Percentiles rank a stretch among this genome's conserved stretches.
phyloP scores from a whole-genome alignment of 495 filamentous ascomycete genomes.

The Neurospora sp. region DNA sequence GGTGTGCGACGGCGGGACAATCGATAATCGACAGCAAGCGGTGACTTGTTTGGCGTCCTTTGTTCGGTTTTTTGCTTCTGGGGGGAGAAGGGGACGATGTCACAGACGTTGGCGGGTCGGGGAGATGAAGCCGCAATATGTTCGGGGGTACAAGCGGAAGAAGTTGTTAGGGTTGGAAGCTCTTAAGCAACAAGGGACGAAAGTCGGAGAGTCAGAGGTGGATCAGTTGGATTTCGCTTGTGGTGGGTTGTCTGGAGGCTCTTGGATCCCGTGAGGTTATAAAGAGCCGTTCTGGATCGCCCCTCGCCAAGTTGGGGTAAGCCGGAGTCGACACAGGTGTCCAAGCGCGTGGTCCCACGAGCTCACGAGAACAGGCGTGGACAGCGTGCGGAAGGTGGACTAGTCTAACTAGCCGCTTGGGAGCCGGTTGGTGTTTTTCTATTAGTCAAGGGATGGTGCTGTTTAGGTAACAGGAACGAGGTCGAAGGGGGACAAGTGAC shows the following conservation, averaged over 20 bases:
- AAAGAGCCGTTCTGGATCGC: neutral
- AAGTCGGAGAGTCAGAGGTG: conserved; percentile 2
- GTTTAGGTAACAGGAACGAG: conserved; percentile 38
- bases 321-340: neutral
- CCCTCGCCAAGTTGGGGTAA: neutral
- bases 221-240: neutral
- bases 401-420: neutral
- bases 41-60: neutral
- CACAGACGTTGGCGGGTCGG: neutral
- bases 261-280: neutral
- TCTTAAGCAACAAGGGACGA: conserved; percentile 1
- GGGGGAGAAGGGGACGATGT: neutral
- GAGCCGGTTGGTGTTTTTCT: conserved; percentile 24
- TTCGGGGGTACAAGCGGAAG: neutral
- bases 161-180: neutral
- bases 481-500: conserved; percentile 6
- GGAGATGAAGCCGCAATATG: neutral
- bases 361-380: neutral
- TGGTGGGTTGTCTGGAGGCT: neutral
- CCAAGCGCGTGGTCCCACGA: neutral
- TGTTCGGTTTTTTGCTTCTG: neutral
- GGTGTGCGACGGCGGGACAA: conserved; percentile 10
- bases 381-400: neutral
- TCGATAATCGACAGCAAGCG: neutral
- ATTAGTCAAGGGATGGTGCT: conserved; percentile 37